A percentile compares a stretch with the other conserved stretches of the same genome.
Conservation (phyloP, 2,329 filamentous ascomycete genomes). For the Trichoderma hamatum region DNA sequence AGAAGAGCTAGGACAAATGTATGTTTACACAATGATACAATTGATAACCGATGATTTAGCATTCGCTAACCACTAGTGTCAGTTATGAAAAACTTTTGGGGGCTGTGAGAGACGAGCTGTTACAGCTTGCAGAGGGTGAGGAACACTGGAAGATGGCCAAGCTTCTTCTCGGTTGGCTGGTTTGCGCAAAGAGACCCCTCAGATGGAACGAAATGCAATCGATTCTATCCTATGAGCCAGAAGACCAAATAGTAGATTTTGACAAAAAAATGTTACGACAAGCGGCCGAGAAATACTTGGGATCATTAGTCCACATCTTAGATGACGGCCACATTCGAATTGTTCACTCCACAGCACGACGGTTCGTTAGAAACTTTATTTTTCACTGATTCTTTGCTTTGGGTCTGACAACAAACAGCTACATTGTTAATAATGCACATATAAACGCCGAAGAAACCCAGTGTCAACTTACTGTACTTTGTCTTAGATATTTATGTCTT, state of each 20-base stretch:
- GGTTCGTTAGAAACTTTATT: background rate
- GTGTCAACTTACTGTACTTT: background rate
- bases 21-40: background rate
- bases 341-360: conserved; percentile 8
- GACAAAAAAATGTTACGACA: conserved; percentile 17
- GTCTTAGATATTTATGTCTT: background rate
- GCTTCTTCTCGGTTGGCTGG: conserved; percentile 4
- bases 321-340: conserved; percentile 3
- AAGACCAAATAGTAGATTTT: background rate
- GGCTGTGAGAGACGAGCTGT: background rate
- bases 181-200: conserved; percentile 9
- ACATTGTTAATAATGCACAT: background rate
- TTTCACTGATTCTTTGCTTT: too few species aligned
- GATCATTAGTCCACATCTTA: background rate
- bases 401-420: background rate
- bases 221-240: background rate
- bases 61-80: background rate
- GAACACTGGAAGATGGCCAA: background rate
- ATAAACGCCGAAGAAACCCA: background rate
- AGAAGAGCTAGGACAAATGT: background rate
- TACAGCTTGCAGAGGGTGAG: background rate
- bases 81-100: conserved; percentile 15
- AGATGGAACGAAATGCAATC: conserved; percentile 19
- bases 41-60: too few species aligned
- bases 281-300: background rate